Evolutionary conservation across 306 rosid species (phyloP).

Genomic region (Comarum palustre): DNA sequence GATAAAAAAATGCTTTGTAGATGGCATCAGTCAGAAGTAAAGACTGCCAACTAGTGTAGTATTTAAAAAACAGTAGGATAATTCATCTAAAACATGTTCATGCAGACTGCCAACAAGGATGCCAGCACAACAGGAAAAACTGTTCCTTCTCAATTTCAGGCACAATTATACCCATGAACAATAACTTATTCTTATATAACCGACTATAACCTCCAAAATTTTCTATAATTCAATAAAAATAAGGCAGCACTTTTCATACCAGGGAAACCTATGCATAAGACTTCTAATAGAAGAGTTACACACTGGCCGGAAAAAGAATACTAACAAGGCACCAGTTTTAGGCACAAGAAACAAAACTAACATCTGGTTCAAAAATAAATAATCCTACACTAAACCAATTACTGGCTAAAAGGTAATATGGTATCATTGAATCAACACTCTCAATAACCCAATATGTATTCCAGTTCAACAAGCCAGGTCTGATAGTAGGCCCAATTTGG

Average conservation of each 20-base stretch:
- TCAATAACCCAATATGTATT: neutral
- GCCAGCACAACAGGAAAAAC: neutral
- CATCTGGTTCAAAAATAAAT: too few relatives aligned
- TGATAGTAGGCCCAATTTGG: neutral
- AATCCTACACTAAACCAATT: neutral
- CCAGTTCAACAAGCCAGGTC: neutral
- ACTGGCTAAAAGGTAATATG: neutral
- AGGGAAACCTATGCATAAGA: neutral
- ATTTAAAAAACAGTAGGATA: neutral
- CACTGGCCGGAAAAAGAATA: neutral
- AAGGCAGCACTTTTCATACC: conserved; percentile 5
- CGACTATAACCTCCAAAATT: neutral
- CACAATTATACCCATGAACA: neutral
- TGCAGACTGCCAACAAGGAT: neutral
- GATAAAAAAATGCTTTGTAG: neutral
- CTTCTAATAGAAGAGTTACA: neutral
- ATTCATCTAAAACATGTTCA: neutral
- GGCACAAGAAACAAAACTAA: too few relatives aligned
- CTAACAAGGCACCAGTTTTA: neutral
- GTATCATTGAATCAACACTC: neutral
- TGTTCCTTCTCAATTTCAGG: neutral
- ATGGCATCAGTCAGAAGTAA: neutral
- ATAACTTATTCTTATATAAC: neutral
- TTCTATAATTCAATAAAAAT: neutral
- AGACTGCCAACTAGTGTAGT: neutral